These are phyloP conservation scores for Pyrenophora teres DNA, from an alignment of 2,329 filamentous ascomycete species.

Conservation along the genomic window DNA sequence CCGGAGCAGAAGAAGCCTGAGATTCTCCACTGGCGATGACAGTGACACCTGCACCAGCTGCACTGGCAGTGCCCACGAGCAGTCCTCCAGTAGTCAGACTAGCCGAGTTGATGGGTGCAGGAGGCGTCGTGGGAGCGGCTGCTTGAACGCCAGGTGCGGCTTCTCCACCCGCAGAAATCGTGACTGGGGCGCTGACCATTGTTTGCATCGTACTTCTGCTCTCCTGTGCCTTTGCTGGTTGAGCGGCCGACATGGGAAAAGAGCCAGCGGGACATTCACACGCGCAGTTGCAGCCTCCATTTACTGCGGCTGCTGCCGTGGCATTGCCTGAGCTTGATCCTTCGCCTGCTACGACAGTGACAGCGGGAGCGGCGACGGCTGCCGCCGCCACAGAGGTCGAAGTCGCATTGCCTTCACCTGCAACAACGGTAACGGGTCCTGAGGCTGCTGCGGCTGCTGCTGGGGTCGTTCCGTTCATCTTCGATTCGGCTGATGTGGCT, in stretches of 20 bases:
- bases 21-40: conserved; percentile 20
- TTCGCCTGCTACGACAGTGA: conserved; percentile 35
- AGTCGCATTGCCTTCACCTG: conserved; percentile 18
- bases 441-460: not conserved
- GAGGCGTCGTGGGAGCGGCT: not conserved
- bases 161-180: conserved; percentile 27
- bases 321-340: conserved; percentile 6
- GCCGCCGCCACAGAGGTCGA: conserved; percentile 19
- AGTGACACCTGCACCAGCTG: conserved; percentile 25
- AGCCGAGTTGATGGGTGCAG: conserved; percentile 26
- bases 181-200: conserved; percentile 25
- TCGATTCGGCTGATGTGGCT: conserved; percentile 6
- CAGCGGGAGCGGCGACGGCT: conserved; percentile 13
- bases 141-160: conserved; percentile 16
- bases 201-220: conserved; percentile 32
- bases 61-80: conserved; percentile 19
- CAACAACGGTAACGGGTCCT: conserved; percentile 20
- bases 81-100: conserved; percentile 26
- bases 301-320: conserved; percentile 20
- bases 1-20: conserved; percentile 10
- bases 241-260: conserved; percentile 39
- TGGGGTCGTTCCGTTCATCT: not conserved
- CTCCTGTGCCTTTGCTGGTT: conserved; percentile 16
- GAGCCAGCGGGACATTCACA: conserved; percentile 37
- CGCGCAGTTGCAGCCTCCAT: conserved; percentile 34